Percentiles rank a stretch among this genome's conserved stretches.
Conservation (phyloP, 106 monocot genomes). For the Dioscorea zingiberensis region DNA sequence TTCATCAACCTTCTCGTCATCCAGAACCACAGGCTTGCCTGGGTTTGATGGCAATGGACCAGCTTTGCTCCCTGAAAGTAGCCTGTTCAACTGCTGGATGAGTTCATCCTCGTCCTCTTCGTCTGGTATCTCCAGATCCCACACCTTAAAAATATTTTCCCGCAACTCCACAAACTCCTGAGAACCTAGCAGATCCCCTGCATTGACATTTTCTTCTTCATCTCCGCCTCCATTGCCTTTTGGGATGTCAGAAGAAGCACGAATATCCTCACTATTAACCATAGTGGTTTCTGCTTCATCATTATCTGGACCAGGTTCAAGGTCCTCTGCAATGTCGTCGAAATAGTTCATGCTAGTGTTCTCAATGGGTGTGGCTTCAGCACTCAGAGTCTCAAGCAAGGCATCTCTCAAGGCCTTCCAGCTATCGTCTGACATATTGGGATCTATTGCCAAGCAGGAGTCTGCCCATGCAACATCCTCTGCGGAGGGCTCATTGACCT, state of each 20-base stretch:
- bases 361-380: not conserved
- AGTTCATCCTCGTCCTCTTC: slow-evolving; percentile 34
- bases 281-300: not conserved
- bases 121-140: slow-evolving; percentile 30
- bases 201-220: not conserved
- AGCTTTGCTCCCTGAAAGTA: slow-evolving; percentile 10
- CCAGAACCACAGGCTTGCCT: slow-evolving; percentile 1
- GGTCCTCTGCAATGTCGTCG: not conserved
- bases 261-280: not conserved
- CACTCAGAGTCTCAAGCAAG: slow-evolving; percentile 25
- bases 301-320: not conserved
- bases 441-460: slow-evolving; percentile 31
- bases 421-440: slow-evolving; percentile 26
- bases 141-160: slow-evolving; percentile 37
- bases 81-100: slow-evolving; percentile 32
- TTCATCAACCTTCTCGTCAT: slow-evolving; percentile 20
- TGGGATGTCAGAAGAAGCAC: no score
- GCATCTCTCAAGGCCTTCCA: slow-evolving; percentile 30
- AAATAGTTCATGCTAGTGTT: not conserved
- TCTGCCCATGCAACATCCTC: slow-evolving; percentile 40
- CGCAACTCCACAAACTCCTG: slow-evolving; percentile 14
- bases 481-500: slow-evolving; percentile 14
- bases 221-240: not conserved
- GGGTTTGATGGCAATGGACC: not conserved
- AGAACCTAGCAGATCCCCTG: not conserved